Evolutionary conservation across 495 filamentous ascomycete species (phyloP), one percentile per base, ranked within the genome.

Genomic region (Eremomyces bilateralis): DNA sequence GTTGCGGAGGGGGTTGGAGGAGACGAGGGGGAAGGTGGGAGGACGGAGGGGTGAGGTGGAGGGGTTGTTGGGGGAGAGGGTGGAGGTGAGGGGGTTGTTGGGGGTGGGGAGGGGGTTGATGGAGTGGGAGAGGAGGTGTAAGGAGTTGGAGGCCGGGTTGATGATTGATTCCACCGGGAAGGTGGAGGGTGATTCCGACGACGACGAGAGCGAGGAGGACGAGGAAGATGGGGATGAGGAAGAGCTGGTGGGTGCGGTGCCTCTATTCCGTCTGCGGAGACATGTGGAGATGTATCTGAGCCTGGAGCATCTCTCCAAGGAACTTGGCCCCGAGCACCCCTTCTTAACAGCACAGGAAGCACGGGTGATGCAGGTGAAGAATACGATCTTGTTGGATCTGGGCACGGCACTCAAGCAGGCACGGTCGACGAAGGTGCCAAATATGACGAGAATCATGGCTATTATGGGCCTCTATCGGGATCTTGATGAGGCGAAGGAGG

Each of bases 301-400:
- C 18, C 30, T 76, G 18, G 64, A 52, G 27, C 50, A 59, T n/a
- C 42, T 69, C 25, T 53, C 61, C 13, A 45, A 56, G 15, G 56
- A 56, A n/a, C 51, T 73, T 34, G 68, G 67, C 10, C 48, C 53
- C 8, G 55, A 65, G 0, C 74, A 81, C 50, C 76, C 77, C 1
- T 81, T 82, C 45, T 38, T 82, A 19, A 39, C 59, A 21, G 53
- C 57, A 10, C 71, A 76, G 42, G 53, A 65, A 38, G 53, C 60
- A 6, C 58, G 76, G 27, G 50, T 78, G 19, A 47, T 58, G 19
- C 66, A 63, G 46, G 56, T 80, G 21, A 62, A 72, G 42, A 77
- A 80, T 28, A 91, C 83, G 0, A 59, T 95, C 29, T 51, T 95
- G 13, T 56, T 94, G 22, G 85, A 95, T 52, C 57, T 97, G 19